Evolutionary conservation across 2,329 filamentous ascomycete species (phyloP), one percentile per base, ranked within the genome.

Genomic region (Fusarium paranaense): DNA sequence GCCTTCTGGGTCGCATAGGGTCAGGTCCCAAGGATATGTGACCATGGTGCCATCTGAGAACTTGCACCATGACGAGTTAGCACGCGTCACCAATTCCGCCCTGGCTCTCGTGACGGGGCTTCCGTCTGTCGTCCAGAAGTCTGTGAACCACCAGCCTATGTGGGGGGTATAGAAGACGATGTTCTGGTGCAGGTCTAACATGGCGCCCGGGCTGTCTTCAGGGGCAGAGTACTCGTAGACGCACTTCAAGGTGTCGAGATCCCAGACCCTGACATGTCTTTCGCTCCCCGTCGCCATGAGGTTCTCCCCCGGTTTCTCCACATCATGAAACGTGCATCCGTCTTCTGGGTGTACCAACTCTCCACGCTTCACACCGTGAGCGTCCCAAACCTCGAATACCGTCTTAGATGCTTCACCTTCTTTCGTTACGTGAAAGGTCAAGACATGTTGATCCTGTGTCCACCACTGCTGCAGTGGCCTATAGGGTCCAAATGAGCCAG

Each of bases 301-400:
- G 13, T 35, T 45, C 18, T 38, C 52, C 14, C 25, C 30, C 8
- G 33, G 18, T 6, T 32, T 32, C 27, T 54, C 27, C 6, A 18
- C 2, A 20, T 54, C 47, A 1, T 32, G 16, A 30, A 14, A 10
- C 27, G 9, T 14, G 27, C 6, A 32, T 32, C 27, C 47, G 3
- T 32, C 6, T 33, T 20, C n/a, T 6, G 33, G 35, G 11, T 45
- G n/a, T 1, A 47, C 6, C 1, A 67, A 25, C 30, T 62, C 33
- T 52, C 67, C 62, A 5, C 33, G 56, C 33, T 71, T 67, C 13
- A 18, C 27, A 18, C 40, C 70, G 30, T 67, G 22, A 2, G 13
- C 6, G 10, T 71, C 56, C 70, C 66, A 73, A 6, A 73, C n/a
- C 16, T 73, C 67, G 18, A 64, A 25, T 18, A 50, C 16, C 10